Evolutionary conservation across 495 filamentous ascomycete genomes (phyloP).

Genomic region (Neurospora sp.): DNA sequence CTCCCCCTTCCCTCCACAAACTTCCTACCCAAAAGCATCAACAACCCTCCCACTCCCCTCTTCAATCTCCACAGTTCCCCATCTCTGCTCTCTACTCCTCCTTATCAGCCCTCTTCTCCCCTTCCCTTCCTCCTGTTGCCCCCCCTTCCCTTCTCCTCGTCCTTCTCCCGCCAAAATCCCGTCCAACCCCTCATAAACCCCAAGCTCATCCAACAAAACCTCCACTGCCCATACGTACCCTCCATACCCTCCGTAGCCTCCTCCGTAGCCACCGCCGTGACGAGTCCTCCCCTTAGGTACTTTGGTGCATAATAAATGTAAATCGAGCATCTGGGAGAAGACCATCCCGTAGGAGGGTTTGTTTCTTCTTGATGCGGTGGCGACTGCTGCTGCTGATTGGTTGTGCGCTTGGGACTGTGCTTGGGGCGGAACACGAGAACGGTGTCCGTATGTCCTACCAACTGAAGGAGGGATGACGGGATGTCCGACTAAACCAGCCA

Average conservation of each 20-base stretch:
- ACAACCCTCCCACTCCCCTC: constrained; percentile 17
- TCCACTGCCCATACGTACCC: constrained; percentile 30
- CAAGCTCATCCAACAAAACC: constrained; percentile 34
- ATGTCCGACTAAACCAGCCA: neutral
- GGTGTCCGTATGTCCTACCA: too few species aligned
- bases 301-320: constrained; percentile 34
- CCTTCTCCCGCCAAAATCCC: neutral
- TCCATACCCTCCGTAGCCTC: constrained; percentile 2
- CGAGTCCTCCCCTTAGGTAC: constrained; percentile 18
- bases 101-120: constrained; percentile 4
- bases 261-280: neutral
- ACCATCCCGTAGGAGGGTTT: constrained; percentile 35
- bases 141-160: neutral
- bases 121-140: neutral
- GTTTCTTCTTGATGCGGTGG: constrained; percentile 1
- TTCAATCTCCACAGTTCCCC: constrained; percentile 30
- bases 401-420: neutral
- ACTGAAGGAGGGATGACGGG: too few species aligned
- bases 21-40: constrained; percentile 10
- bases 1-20: neutral
- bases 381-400: neutral
- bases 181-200: constrained; percentile 12
- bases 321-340: constrained; percentile 32
- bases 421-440: too few species aligned
- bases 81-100: constrained; percentile 31